A percentile compares a stretch with the other conserved stretches of the same genome.
These are phyloP conservation scores for Fusarium begoniae DNA, from an alignment of 2,329 filamentous ascomycete species.

Conservation along the genomic window DNA sequence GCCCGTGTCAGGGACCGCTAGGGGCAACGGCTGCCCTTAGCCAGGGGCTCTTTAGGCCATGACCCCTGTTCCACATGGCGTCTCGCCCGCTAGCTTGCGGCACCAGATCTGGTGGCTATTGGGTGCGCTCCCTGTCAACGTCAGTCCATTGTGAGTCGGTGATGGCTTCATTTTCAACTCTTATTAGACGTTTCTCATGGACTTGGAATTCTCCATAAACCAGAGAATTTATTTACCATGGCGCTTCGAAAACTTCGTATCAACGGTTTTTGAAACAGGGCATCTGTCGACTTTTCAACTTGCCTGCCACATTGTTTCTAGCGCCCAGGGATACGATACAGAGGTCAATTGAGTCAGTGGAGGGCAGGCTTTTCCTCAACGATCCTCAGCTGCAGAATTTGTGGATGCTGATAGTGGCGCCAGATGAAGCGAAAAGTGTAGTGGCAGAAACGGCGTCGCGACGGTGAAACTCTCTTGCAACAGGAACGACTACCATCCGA, in stretches of 20 bases:
- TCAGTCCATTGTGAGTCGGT: constrained; percentile 39
- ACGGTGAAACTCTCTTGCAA: constrained; percentile 41
- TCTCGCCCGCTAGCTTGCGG: constrained; percentile 19
- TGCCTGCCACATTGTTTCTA: background rate
- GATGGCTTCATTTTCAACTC: constrained; percentile 40
- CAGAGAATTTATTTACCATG: background rate
- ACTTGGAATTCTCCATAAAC: constrained; percentile 5
- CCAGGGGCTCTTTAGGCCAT: constrained; percentile 26
- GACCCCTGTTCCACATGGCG: constrained; percentile 34
- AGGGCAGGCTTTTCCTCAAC: background rate
- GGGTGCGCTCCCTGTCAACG: constrained; percentile 6
- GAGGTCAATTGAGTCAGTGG: constrained; percentile 9
- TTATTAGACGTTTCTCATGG: constrained; percentile 33
- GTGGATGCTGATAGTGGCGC: constrained; percentile 5
- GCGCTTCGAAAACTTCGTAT: background rate
- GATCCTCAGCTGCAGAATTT: background rate
- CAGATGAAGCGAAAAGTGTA: constrained; percentile 12
- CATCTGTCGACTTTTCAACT: background rate
- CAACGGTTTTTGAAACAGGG: constrained; percentile 14
- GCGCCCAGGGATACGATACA: background rate
- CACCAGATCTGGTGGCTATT: constrained; percentile 3
- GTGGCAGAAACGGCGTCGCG: constrained; percentile 23
- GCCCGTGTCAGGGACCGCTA: constrained; percentile 26
- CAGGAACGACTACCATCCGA: constrained; percentile 24
- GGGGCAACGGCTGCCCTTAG: constrained; percentile 29